phyloP scores from a whole-genome alignment of 1,284 basidiomycete species.

The Limonomyces culmigenus region DNA sequence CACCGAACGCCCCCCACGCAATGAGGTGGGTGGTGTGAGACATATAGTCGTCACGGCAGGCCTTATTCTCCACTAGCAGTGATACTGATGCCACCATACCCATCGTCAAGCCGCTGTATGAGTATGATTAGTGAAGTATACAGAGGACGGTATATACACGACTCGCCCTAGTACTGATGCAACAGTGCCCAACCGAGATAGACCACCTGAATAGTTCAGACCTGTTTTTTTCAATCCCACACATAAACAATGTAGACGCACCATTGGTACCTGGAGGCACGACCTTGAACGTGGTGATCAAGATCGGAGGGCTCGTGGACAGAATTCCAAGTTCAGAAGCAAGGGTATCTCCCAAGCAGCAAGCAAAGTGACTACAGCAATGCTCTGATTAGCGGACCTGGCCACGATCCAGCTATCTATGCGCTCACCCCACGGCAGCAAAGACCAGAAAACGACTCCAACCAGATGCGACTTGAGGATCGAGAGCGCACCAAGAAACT shows the following conservation, averaged over 20 bases:
- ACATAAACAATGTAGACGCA: too few relatives aligned
- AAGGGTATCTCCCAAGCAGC: slow-evolving; percentile 72
- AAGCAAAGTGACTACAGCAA: slow-evolving; percentile 51
- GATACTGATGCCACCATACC: slow-evolving; percentile 41
- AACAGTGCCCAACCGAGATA: slow-evolving; percentile 60
- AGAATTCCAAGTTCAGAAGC: slow-evolving; percentile 77
- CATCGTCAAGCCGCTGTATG: slow-evolving; percentile 40
- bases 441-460: slow-evolving; percentile 48
- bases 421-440: slow-evolving; percentile 51
- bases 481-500: slow-evolving; percentile 48
- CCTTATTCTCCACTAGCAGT: slow-evolving; percentile 46
- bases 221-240: too few relatives aligned
- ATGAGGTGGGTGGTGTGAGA: slow-evolving; percentile 26
- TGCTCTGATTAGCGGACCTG: not conserved
- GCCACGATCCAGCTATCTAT: too few relatives aligned
- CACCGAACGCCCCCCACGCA: slow-evolving; percentile 44
- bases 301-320: slow-evolving; percentile 44
- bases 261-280: slow-evolving; percentile 92
- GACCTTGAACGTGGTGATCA: slow-evolving; percentile 54
- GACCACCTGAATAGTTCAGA: slow-evolving; percentile 15
- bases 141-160: not conserved
- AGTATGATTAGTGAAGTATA: not conserved
- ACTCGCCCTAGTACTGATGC: slow-evolving; percentile 46
- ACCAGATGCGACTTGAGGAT: slow-evolving; percentile 18
- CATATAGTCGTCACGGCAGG: slow-evolving; percentile 21